Evolutionary conservation across 192 early-diverging fungal species (phyloP).

Genomic region (Rhizophagus prolifer): DNA sequence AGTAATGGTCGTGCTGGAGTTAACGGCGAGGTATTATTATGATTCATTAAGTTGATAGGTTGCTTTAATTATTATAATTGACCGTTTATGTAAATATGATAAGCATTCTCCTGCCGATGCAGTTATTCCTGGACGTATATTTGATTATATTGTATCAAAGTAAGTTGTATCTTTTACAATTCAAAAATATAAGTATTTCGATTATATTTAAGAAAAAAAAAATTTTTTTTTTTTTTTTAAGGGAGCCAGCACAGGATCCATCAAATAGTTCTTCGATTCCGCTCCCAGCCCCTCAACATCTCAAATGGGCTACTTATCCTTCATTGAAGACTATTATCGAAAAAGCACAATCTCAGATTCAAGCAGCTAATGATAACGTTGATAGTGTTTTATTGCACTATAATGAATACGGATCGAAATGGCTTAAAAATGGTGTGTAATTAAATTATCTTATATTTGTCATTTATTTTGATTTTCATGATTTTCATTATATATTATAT

Average conservation of each 20-base stretch:
- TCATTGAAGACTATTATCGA: constrained; percentile 56
- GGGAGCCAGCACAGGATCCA: constrained; percentile 57
- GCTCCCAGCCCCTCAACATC: constrained; percentile 55
- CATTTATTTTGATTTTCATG: not conserved
- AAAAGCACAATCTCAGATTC: constrained; percentile 63
- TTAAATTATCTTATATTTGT: not conserved
- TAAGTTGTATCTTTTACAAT: constrained; percentile 39
- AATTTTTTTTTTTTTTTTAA: constrained; percentile 10
- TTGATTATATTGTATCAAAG: constrained; percentile 68
- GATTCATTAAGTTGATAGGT: not conserved
- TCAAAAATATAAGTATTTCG: too few relatives aligned
- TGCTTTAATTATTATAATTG: not conserved
- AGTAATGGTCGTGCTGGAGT: constrained; percentile 84
- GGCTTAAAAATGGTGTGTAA: constrained; percentile 69
- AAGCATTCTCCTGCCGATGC: constrained; percentile 92
- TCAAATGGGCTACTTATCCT: constrained; percentile 70
- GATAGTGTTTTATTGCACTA: constrained; percentile 71
- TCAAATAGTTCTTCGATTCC: constrained; percentile 30
- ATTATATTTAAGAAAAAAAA: too few relatives aligned
- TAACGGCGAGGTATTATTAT: constrained; percentile 78
- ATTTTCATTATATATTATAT: too few relatives aligned
- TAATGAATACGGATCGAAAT: constrained; percentile 76
- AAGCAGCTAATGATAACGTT: constrained; percentile 65
- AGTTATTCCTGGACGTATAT: constrained; percentile 78
- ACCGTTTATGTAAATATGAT: not conserved